phyloP scores from a whole-genome alignment of 371 early-diverging fungal genomes.

The Thermomucor indicae-seudaticae region DNA sequence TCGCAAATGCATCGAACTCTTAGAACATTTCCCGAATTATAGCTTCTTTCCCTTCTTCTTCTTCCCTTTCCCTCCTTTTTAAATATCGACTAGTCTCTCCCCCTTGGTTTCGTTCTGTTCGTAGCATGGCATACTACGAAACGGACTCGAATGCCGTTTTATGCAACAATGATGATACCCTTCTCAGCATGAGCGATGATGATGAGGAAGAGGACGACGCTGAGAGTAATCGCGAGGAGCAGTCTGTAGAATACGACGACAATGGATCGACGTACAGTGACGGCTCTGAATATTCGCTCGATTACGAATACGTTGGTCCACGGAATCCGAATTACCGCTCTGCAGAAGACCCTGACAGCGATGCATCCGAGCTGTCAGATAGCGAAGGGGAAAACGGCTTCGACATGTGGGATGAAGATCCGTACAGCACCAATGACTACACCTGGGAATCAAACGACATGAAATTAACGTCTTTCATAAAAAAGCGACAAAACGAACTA shows the following conservation, averaged over 20 bases:
- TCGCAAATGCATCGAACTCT: no score
- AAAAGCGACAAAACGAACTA: conserved; percentile 16
- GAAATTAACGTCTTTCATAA: conserved; percentile 33
- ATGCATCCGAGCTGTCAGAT: conserved; percentile 37
- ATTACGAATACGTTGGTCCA: conserved; percentile 44
- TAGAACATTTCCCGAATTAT: neutral
- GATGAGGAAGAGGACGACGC: conserved; percentile 1
- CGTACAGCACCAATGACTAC: conserved; percentile 43
- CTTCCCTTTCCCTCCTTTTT: neutral
- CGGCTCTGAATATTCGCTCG: conserved; percentile 40
- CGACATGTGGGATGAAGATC: conserved; percentile 55
- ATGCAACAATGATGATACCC: conserved; percentile 4
- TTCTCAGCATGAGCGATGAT: conserved; percentile 8
- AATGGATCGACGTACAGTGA: conserved; percentile 7
- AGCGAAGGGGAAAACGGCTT: conserved; percentile 23
- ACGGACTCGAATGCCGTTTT: no score
- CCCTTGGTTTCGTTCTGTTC: no score
- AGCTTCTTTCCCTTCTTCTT: neutral
- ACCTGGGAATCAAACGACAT: conserved; percentile 53
- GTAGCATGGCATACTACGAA: neutral
- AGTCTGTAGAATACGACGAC: conserved; percentile 6
- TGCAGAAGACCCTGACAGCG: conserved; percentile 33
- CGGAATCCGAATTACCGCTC: conserved; percentile 35
- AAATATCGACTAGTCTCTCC: no score
- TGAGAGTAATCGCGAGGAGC: neutral